Conservation (phyloP, 2,329 filamentous ascomycete species). For the Mycocentrospora acerina region DNA sequence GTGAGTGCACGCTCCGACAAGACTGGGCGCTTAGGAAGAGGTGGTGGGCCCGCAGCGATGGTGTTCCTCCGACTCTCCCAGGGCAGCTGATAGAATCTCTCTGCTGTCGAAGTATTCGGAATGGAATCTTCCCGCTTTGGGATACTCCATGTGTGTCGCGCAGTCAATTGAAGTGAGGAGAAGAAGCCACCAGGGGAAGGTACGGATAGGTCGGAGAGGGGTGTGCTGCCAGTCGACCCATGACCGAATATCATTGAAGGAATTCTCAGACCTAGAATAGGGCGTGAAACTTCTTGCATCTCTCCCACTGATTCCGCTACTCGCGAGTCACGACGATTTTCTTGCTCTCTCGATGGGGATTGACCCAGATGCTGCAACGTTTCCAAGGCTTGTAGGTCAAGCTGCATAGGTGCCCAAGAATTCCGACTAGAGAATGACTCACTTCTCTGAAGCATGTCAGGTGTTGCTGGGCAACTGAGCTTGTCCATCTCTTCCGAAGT, state of each 20-base stretch:
- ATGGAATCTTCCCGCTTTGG: slow-evolving; percentile 46
- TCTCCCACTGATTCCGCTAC: slow-evolving; percentile 56
- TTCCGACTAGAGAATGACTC: slow-evolving; percentile 52
- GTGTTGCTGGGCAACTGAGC: slow-evolving; percentile 82
- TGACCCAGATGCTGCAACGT: slow-evolving; percentile 71
- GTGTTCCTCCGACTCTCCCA: slow-evolving; percentile 56
- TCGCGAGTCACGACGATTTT: slow-evolving; percentile 27
- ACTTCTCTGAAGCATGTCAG: slow-evolving; percentile 54
- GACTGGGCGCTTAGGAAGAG: slow-evolving; percentile 17
- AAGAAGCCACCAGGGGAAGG: slow-evolving; percentile 93
- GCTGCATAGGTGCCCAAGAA: slow-evolving; percentile 62
- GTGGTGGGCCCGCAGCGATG: slow-evolving; percentile 16
- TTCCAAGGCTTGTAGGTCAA: slow-evolving; percentile 78
- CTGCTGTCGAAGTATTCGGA: slow-evolving; percentile 86
- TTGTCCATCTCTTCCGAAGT: slow-evolving; percentile 84
- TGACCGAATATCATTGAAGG: slow-evolving; percentile 26
- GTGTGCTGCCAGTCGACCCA: slow-evolving; percentile 53
- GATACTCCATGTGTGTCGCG: slow-evolving; percentile 80
- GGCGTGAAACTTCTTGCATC: slow-evolving; percentile 59
- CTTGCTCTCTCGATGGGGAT: slow-evolving; percentile 23
- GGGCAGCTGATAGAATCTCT: slow-evolving; percentile 85
- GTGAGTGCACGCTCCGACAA: slow-evolving; percentile 8
- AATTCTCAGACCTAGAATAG: slow-evolving; percentile 47
- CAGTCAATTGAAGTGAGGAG: slow-evolving; percentile 73
- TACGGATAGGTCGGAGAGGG: slow-evolving; percentile 79